A percentile compares a stretch with the other conserved stretches of the same genome.
phyloP scores from a whole-genome alignment of 441 rosid species.

The Populus hybrid region DNA sequence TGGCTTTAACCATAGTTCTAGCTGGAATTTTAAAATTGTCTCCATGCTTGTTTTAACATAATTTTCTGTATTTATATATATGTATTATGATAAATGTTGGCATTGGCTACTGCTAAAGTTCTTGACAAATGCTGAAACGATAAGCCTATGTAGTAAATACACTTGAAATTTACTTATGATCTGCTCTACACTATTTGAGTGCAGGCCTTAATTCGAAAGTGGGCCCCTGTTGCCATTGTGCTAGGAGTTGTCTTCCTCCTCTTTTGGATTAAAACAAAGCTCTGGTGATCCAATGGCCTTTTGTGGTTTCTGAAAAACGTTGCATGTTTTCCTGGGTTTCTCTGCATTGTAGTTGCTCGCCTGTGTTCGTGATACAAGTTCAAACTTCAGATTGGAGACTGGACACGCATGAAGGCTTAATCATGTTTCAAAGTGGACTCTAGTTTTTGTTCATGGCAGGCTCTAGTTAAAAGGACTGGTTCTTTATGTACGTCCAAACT shows the following conservation, averaged over 20 bases:
- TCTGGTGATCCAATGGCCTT: conserved; percentile 62
- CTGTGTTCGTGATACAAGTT: conserved; percentile 13
- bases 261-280: conserved; percentile 89
- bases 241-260: conserved; percentile 91
- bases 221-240: conserved; percentile 97
- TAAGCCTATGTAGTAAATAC: not conserved
- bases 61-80: not conserved
- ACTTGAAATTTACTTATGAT: conserved; percentile 8
- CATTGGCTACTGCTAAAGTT: not conserved
- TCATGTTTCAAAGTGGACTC: conserved; percentile 7
- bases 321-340: conserved; percentile 31
- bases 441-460: conserved; percentile 16
- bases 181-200: conserved; percentile 4
- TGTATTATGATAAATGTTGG: no score
- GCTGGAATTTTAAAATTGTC: not conserved
- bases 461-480: conserved; percentile 2
- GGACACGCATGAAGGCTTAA: conserved; percentile 1
- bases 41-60: not conserved
- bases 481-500: not conserved
- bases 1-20: not conserved
- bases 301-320: conserved; percentile 21
- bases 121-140: not conserved
- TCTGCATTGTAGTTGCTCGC: conserved; percentile 17
- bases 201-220: conserved; percentile 96
- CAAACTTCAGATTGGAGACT: conserved; percentile 8